Base-by-base conservation (phyloP, 169 alveolate species). In the Sarcocystis neurona region DNA sequence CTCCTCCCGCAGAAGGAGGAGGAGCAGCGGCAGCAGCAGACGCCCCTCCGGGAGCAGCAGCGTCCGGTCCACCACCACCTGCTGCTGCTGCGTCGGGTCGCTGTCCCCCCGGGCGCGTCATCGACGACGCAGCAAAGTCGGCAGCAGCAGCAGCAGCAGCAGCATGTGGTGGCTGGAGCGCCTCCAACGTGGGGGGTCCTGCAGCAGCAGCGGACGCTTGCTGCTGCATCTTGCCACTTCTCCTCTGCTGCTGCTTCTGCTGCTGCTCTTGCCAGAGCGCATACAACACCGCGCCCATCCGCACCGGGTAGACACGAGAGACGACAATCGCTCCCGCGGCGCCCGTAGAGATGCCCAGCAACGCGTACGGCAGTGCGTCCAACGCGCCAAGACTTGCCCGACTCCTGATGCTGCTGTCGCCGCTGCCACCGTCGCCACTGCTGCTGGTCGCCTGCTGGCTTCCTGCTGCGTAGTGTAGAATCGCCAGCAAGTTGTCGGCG, bases 241-340 rank as follows among this genome's bases (percentile, higher is more conserved):
- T 30, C 46, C 46, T 70, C 37, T 70, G 84, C 56, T 37, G 80
- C 53, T 47, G 50, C 41, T 56, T 77, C 88, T 82, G 88, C 78
- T 80, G 88, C 39, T 32, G 20, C 88, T 80, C 79, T 43, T 84
- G 82, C 63, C 30, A 50, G 63, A 58, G 89, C 84, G 27, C 50
- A 48, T n/a, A 72, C 84, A 41, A 48, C 27, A 72, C 82, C 48
- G 82, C 82, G 56, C 82, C 34, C 56, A 72, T 72, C 34, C 82
- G 47, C 30, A 72, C 56, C 5, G 82, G 82, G 41, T 39, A 43
- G 34, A 72, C 34, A 5, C 56, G 4, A 34, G 15, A 23, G 56
- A 72, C 41, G 56, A 72, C 58, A 2, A 53, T 72, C 41, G n/a
- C n/a, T n/a, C n/a, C n/a, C n/a, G n/a, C n/a, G n/a, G n/a, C n/a